A percentile compares a stretch with the other conserved stretches of the same genome.
Evolutionary conservation across 2,329 filamentous ascomycete genomes (phyloP).

Genomic region (Neoscytalidium dimidiatum): DNA sequence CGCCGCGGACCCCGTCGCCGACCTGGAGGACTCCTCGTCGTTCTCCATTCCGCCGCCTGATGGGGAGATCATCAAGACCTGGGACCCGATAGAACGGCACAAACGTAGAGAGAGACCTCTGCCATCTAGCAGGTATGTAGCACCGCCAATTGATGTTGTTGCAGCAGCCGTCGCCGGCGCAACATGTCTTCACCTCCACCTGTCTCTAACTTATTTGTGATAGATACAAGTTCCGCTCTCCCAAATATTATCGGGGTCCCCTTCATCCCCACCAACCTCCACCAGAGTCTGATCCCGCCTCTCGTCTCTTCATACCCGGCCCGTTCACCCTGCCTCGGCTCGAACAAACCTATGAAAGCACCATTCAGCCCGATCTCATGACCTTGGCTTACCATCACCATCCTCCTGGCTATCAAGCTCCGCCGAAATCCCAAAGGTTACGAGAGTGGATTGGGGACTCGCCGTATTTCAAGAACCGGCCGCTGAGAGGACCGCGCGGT

Average conservation of each 20-base stretch:
- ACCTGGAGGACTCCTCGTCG: conserved; percentile 53
- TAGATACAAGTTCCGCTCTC: conserved; percentile 93
- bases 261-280: conserved; percentile 91
- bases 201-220: background rate
- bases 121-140: conserved; percentile 56
- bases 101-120: conserved; percentile 44
- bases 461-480: conserved; percentile 91
- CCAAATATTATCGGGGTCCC: conserved; percentile 92
- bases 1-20: conserved; percentile 36
- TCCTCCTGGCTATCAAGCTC: conserved; percentile 71
- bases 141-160: background rate
- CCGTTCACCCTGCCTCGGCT: conserved; percentile 87
- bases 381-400: conserved; percentile 85
- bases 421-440: conserved; percentile 65
- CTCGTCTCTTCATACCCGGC: conserved; percentile 84
- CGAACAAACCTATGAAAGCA: conserved; percentile 86
- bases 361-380: conserved; percentile 83
- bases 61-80: conserved; percentile 46
- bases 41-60: conserved; percentile 41
- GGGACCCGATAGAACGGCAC: conserved; percentile 51
- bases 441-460: conserved; percentile 86
- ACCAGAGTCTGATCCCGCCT: conserved; percentile 80
- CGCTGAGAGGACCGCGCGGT: conserved; percentile 81
- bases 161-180: background rate
- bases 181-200: background rate